Percentiles rank a stretch among this genome's conserved stretches.
Evolutionary conservation across 1,284 basidiomycete genomes (phyloP).

Genomic region (Marasmius tenuissimus): DNA sequence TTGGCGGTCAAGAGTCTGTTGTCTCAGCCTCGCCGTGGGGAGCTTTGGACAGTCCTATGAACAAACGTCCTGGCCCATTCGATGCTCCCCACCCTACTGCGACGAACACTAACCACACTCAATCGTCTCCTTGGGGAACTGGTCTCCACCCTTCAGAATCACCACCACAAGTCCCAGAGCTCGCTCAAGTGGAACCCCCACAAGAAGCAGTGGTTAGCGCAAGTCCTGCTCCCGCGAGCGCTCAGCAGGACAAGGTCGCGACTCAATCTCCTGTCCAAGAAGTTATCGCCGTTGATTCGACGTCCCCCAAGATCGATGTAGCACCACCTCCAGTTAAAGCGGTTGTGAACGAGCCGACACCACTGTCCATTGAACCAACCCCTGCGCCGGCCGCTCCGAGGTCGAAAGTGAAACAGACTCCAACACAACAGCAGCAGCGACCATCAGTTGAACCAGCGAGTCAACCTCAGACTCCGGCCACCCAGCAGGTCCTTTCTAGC

Average conservation of each 20-base stretch:
- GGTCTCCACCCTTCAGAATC: slow-evolving; percentile 22
- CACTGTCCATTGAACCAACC: neutral
- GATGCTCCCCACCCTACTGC: slow-evolving; percentile 35
- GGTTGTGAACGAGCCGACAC: neutral
- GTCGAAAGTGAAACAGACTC: neutral
- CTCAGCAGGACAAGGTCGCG: neutral
- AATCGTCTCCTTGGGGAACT: slow-evolving; percentile 37
- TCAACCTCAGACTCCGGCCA: slow-evolving; percentile 14
- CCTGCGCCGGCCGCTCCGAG: neutral
- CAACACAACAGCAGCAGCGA: neutral
- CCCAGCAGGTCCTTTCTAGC: neutral
- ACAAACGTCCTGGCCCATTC: slow-evolving; percentile 43
- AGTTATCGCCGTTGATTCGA: neutral
- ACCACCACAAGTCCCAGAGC: slow-evolving; percentile 32
- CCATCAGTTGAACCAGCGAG: slow-evolving; percentile 1
- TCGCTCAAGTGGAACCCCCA: slow-evolving; percentile 32
- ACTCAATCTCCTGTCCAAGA: neutral
- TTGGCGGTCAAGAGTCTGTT: neutral
- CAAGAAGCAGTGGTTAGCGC: neutral
- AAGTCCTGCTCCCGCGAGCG: neutral
- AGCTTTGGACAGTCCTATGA: slow-evolving; percentile 27
- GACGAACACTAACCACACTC: slow-evolving; percentile 24
- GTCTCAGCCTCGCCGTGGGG: slow-evolving; percentile 29
- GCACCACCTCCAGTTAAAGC: neutral
- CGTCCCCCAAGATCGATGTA: neutral